Conservation (phyloP, 1,284 basidiomycete species). For the Fomitopsis palustris region DNA sequence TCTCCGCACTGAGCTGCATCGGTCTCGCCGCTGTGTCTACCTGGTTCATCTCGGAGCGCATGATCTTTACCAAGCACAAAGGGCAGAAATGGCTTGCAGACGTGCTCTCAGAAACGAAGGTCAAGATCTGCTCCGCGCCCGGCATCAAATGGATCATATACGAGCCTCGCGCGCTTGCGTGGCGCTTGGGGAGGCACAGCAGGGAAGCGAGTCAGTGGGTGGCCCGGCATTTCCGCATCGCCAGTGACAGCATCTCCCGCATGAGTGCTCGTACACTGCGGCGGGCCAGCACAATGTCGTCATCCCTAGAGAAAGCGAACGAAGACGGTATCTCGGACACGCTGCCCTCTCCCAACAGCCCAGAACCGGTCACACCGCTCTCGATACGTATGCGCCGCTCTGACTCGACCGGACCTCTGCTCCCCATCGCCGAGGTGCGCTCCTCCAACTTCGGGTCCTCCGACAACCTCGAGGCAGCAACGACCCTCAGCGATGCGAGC, state of each 20-base stretch:
- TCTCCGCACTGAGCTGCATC: constrained; percentile 71
- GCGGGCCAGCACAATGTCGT: constrained; percentile 12
- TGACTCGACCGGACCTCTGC: constrained; percentile 14
- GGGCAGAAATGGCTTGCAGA: constrained; percentile 77
- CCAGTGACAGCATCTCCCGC: constrained; percentile 19
- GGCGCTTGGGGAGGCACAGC: constrained; percentile 6
- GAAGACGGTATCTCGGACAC: constrained; percentile 15
- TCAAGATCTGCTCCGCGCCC: constrained; percentile 33
- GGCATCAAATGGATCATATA: constrained; percentile 29
- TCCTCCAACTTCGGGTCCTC: constrained; percentile 19
- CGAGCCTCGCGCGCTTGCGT: constrained; percentile 23
- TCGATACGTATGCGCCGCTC: constrained; percentile 15
- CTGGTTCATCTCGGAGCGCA: constrained; percentile 77
- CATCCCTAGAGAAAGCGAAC: constrained; percentile 12
- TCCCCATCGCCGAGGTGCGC: constrained; percentile 18
- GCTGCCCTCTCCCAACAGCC: constrained; percentile 16
- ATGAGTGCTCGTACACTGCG: constrained; percentile 14
- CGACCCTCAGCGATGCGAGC: constrained; percentile 15
- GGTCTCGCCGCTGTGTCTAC: constrained; percentile 71
- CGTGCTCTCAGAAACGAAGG: constrained; percentile 40
- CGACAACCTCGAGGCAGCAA: constrained; percentile 20
- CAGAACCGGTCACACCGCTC: constrained; percentile 25
- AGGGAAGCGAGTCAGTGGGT: constrained; percentile 16
- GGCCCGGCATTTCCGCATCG: constrained; percentile 14
- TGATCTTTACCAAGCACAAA: constrained; percentile 63